A percentile compares a stretch with the other conserved stretches of the same genome.
Conservation (phyloP, 78 protist species). For the Dictyostelium citrinum region DNA sequence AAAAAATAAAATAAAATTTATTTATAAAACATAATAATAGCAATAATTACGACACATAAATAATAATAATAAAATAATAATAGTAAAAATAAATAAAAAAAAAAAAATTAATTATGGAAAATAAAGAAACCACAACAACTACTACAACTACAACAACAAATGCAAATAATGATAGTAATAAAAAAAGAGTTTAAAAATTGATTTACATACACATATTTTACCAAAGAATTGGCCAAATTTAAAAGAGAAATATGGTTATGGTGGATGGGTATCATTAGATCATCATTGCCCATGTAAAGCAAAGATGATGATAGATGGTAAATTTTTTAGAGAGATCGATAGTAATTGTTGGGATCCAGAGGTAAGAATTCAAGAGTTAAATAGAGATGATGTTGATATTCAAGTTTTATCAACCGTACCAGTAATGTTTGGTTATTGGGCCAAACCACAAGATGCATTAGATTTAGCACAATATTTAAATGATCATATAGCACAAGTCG, state of each 20-base stretch:
- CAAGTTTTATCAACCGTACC: slow-evolving; percentile 93
- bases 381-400: slow-evolving; percentile 77
- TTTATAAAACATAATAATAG: no score
- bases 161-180: background rate
- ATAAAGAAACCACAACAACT: background rate
- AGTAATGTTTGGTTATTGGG: slow-evolving; percentile 92
- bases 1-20: no score
- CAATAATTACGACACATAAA: no score
- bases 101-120: background rate
- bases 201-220: slow-evolving; percentile 94
- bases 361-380: slow-evolving; percentile 83
- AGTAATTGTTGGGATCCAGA: slow-evolving; percentile 87
- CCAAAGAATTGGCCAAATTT: slow-evolving; percentile 86
- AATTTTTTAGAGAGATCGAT: slow-evolving; percentile 87
- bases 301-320: slow-evolving; percentile 84
- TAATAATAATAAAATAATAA: no score
- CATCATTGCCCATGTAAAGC: slow-evolving; percentile 78
- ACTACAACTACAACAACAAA: background rate
- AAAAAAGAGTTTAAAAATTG: slow-evolving; percentile 72
- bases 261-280: slow-evolving; percentile 88
- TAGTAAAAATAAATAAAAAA: no score
- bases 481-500: slow-evolving; percentile 91
- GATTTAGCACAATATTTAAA: slow-evolving; percentile 88
- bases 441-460: slow-evolving; percentile 89
- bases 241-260: slow-evolving; percentile 85